These are phyloP conservation scores for Lachancea dasiensis DNA, from an alignment of 805 yeast genomes.

Conservation along the genomic window DNA sequence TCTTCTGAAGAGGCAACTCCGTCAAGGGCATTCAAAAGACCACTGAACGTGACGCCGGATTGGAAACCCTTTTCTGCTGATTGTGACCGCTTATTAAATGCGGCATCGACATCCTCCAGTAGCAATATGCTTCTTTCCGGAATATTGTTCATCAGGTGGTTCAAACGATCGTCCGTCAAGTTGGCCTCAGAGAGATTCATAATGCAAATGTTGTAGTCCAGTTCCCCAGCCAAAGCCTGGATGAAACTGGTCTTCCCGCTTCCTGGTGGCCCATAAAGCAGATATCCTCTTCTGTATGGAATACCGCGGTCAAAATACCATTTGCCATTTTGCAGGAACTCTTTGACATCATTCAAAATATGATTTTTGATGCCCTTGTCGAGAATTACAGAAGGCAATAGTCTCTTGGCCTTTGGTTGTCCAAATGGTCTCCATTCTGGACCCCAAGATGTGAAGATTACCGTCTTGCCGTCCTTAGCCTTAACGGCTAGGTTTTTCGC, in stretches of 20 bases:
- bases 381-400: constrained; percentile 77
- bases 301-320: constrained; percentile 98
- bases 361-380: constrained; percentile 67
- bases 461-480: constrained; percentile 88
- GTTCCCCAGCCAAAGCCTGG: constrained; percentile 93
- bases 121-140: constrained; percentile 83
- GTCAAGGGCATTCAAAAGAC: constrained; percentile 86
- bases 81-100: constrained; percentile 78
- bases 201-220: constrained; percentile 93
- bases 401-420: constrained; percentile 82
- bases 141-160: constrained; percentile 92
- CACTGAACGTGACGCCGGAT: constrained; percentile 93
- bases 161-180: constrained; percentile 88
- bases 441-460: constrained; percentile 90
- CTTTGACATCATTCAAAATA: constrained; percentile 67
- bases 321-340: constrained; percentile 69
- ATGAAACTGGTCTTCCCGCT: constrained; percentile 94
- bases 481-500: constrained; percentile 80
- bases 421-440: constrained; percentile 99
- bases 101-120: constrained; percentile 93
- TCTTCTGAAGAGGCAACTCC: constrained; percentile 98
- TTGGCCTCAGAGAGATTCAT: constrained; percentile 86
- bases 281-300: constrained; percentile 92
- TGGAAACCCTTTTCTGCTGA: constrained; percentile 68
- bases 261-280: constrained; percentile 96